A percentile compares a stretch with the other conserved stretches of the same genome.
Evolutionary conservation across 352 stramenopile genomes (phyloP).

Genomic region (Globisporangium spinosum): DNA sequence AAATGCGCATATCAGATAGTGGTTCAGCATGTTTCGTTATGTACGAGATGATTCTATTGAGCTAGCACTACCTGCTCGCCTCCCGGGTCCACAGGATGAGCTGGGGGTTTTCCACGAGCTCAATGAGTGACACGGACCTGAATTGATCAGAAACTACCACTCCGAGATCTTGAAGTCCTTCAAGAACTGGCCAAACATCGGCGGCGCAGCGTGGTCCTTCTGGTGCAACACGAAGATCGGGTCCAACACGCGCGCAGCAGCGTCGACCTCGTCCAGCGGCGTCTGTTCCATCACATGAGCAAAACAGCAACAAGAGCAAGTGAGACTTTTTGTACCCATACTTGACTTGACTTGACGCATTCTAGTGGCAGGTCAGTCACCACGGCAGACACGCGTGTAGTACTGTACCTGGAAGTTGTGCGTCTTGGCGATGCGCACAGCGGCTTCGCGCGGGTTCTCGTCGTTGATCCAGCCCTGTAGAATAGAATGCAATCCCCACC

Average conservation of each 20-base stretch:
- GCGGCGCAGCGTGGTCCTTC: conserved; percentile 31
- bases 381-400: no score
- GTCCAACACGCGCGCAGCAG: conserved; percentile 91
- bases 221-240: conserved; percentile 87
- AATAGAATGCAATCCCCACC: neutral
- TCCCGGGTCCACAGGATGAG: no score
- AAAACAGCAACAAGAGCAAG: neutral
- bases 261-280: conserved; percentile 94
- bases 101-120: no score
- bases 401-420: conserved; percentile 90
- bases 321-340: neutral
- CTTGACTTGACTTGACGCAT: neutral
- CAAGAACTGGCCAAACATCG: conserved; percentile 63
- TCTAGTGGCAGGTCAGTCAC: no score
- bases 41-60: neutral
- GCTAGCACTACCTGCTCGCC: neutral
- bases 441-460: conserved; percentile 92
- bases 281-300: conserved; percentile 48
- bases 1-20: neutral
- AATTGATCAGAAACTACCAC: conserved; percentile 39
- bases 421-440: conserved; percentile 81
- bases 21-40: no score
- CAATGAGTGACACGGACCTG: no score
- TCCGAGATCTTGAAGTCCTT: conserved; percentile 77
- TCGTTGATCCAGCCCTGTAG: conserved; percentile 94